A percentile compares a stretch with the other conserved stretches of the same genome.
phyloP scores from a whole-genome alignment of 2,329 filamentous ascomycete species.

The Claviceps fusiformis region DNA sequence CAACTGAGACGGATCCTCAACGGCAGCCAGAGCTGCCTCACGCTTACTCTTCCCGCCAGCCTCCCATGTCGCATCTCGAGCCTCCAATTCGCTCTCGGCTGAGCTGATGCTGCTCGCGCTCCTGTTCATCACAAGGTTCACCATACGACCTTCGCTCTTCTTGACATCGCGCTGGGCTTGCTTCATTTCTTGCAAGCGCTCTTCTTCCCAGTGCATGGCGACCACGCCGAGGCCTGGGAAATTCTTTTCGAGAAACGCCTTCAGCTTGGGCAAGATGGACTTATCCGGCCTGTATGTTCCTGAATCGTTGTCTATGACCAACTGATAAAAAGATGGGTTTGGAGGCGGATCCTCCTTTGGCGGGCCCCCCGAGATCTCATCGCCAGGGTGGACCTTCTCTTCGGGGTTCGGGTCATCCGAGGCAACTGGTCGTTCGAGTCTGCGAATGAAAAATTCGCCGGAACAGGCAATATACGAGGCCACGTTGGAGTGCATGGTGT shows the following conservation, averaged over 20 bases:
- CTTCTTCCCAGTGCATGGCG: constrained; percentile 65
- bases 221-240: constrained; percentile 66
- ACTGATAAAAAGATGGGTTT: constrained; percentile 54
- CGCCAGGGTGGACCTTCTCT: constrained; percentile 36
- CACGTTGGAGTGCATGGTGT: constrained; percentile 94
- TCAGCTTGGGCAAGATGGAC: constrained; percentile 56
- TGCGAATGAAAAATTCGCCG: constrained; percentile 82
- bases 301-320: constrained; percentile 89
- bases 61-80: constrained; percentile 27
- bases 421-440: constrained; percentile 38
- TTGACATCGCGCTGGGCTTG: constrained; percentile 60
- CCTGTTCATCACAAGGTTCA: constrained; percentile 44
- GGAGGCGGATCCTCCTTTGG: constrained; percentile 28
- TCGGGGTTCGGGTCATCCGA: constrained; percentile 28
- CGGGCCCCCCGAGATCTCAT: constrained; percentile 33
- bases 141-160: constrained; percentile 42
- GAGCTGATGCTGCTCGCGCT: constrained; percentile 40
- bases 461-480: constrained; percentile 83
- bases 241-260: constrained; percentile 55
- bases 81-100: constrained; percentile 36
- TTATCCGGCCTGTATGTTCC: constrained; percentile 87
- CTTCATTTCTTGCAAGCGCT: constrained; percentile 63
- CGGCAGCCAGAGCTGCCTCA: constrained; percentile 35
- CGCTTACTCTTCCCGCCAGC: constrained; percentile 33
- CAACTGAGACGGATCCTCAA: constrained; percentile 35